phyloP scores from a whole-genome alignment of 495 filamentous ascomycete genomes.

The Rusavskia elegans region DNA sequence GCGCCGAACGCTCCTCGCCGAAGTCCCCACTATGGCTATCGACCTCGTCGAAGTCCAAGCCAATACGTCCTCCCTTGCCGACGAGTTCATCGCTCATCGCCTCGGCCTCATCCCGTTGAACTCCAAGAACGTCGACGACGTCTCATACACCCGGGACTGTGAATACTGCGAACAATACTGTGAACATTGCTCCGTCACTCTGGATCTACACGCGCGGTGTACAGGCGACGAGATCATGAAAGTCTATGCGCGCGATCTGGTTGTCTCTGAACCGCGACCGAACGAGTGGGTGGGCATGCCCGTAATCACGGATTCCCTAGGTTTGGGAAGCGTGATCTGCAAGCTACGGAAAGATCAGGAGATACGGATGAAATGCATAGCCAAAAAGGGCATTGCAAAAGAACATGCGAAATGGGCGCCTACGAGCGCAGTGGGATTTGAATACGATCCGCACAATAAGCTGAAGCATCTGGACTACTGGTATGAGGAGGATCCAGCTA shows the following conservation, averaged over 20 bases:
- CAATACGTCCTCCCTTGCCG: slow-evolving; percentile 87
- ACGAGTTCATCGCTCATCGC: slow-evolving; percentile 90
- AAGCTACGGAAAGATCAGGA: slow-evolving; percentile 83
- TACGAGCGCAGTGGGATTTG: slow-evolving; percentile 80
- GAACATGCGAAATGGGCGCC: slow-evolving; percentile 98
- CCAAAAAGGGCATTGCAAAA: slow-evolving; percentile 97
- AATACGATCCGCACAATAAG: slow-evolving; percentile 96
- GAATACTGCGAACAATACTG: slow-evolving; percentile 80
- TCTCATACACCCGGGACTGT: slow-evolving; percentile 87
- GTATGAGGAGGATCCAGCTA: slow-evolving; percentile 72
- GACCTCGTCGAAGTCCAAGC: slow-evolving; percentile 83
- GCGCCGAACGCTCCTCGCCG: slow-evolving; percentile 80
- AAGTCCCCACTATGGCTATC: slow-evolving; percentile 89
- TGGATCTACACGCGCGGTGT: slow-evolving; percentile 71
- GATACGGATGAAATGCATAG: slow-evolving; percentile 74
- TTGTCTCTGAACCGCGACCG: slow-evolving; percentile 40
- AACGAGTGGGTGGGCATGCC: slow-evolving; percentile 72
- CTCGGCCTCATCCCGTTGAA: slow-evolving; percentile 82
- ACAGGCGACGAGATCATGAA: slow-evolving; percentile 69
- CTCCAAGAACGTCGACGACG: slow-evolving; percentile 66
- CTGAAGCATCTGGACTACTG: slow-evolving; percentile 77
- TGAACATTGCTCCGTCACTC: slow-evolving; percentile 70
- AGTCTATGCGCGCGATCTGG: slow-evolving; percentile 76
- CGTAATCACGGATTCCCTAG: slow-evolving; percentile 66
- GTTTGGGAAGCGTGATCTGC: slow-evolving; percentile 65